phyloP scores from a whole-genome alignment of 202 grass and related monocot genomes.

The Digitaria exilis region DNA sequence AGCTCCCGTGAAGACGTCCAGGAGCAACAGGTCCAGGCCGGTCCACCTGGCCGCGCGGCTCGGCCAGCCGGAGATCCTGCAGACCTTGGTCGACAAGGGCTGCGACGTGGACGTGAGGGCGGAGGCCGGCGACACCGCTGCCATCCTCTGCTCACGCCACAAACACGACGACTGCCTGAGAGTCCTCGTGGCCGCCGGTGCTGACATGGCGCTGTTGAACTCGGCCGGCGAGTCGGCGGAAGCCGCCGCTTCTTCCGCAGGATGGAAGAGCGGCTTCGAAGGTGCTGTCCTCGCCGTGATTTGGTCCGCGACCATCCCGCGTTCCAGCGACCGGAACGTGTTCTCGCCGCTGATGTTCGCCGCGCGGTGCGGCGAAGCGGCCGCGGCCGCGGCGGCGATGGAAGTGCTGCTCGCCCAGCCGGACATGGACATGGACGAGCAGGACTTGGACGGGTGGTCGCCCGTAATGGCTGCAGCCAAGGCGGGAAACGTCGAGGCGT shows the following conservation, averaged over 20 bases:
- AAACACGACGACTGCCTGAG: slow-evolving; percentile 66
- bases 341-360: slow-evolving; percentile 76
- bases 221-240: slow-evolving; percentile 50
- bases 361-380: slow-evolving; percentile 52
- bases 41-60: slow-evolving; percentile 80
- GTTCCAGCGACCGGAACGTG: slow-evolving; percentile 55
- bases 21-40: slow-evolving; percentile 55
- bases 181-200: slow-evolving; percentile 58
- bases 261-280: slow-evolving; percentile 62
- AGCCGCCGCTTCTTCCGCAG: slow-evolving; percentile 40
- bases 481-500: slow-evolving; percentile 68
- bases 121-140: slow-evolving; percentile 56
- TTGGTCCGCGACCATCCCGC: slow-evolving; percentile 50
- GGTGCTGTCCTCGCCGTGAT: slow-evolving; percentile 50
- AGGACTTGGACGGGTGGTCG: slow-evolving; percentile 64
- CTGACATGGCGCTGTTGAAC: slow-evolving; percentile 74
- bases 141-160: slow-evolving; percentile 60
- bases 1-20: slow-evolving; percentile 55
- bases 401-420: slow-evolving; percentile 58
- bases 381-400: slow-evolving; percentile 50
- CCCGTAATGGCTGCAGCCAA: slow-evolving; percentile 62
- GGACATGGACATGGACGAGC: slow-evolving; percentile 65
- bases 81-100: slow-evolving; percentile 50
- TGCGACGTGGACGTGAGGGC: slow-evolving; percentile 70
- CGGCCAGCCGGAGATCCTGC: slow-evolving; percentile 60